These are phyloP conservation scores for Pelargonium australe DNA, from an alignment of 441 rosid species.

Conservation along the genomic window DNA sequence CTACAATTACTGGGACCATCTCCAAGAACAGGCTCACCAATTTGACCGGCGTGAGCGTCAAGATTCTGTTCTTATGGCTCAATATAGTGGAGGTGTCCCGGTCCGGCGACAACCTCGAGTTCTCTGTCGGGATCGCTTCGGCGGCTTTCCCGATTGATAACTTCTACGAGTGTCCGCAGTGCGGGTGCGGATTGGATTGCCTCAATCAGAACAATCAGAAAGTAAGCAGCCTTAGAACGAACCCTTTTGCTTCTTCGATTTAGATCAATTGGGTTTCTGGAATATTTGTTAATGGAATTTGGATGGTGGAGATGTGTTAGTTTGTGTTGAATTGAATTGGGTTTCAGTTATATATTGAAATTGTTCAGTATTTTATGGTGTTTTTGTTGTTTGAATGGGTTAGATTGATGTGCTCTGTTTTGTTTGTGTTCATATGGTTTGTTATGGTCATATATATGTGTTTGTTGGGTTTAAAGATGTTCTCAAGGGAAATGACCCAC, in stretches of 20 bases:
- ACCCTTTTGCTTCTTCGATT: slow-evolving; percentile 11
- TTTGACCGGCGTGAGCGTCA: slow-evolving; percentile 18
- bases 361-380: background rate
- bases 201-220: background rate
- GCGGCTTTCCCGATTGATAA: slow-evolving; percentile 17
- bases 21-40: background rate
- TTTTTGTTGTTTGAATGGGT: background rate
- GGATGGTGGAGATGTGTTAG: background rate
- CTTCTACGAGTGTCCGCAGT: slow-evolving; percentile 19
- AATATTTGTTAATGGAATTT: background rate
- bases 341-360: background rate
- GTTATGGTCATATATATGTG: no score
- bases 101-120: slow-evolving; percentile 4
- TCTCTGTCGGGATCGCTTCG: slow-evolving; percentile 18
- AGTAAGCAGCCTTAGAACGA: slow-evolving; percentile 8
- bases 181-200: slow-evolving; percentile 21
- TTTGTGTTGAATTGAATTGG: background rate
- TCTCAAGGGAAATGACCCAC: no score
- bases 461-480: no score
- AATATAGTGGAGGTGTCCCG: slow-evolving; percentile 18
- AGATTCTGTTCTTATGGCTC: slow-evolving; percentile 16
- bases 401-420: background rate
- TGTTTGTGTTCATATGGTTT: no score
- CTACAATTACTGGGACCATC: slow-evolving; percentile 12
- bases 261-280: slow-evolving; percentile 4